Percentiles rank a stretch among this genome's conserved stretches.
phyloP scores from a whole-genome alignment of 768 basidiomycete genomes.

The Hemileccinum impolitum region DNA sequence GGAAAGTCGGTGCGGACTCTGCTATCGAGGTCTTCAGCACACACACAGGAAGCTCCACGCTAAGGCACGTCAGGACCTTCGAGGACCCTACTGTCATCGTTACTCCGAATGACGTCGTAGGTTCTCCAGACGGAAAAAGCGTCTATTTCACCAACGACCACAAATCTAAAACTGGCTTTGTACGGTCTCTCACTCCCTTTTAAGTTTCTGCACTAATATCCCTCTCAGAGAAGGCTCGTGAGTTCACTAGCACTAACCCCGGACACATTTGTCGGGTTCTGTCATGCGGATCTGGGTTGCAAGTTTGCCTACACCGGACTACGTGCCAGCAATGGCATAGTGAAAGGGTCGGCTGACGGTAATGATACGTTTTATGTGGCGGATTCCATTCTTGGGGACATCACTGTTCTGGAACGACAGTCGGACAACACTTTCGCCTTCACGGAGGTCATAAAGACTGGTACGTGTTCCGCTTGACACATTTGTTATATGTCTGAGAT shows the following conservation, averaged over 20 bases:
- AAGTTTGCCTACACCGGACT: conserved; percentile 53
- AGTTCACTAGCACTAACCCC: conserved; percentile 32
- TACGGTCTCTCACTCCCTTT: conserved; percentile 29
- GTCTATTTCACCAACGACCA: conserved; percentile 74
- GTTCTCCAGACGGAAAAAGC: conserved; percentile 56
- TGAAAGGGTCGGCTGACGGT: conserved; percentile 32
- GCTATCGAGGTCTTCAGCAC: conserved; percentile 69
- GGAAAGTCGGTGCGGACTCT: conserved; percentile 62
- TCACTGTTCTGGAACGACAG: conserved; percentile 57
- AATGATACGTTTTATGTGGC: conserved; percentile 68
- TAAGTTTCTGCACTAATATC: background rate
- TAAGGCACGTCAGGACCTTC: conserved; percentile 58
- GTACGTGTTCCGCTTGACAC: conserved; percentile 31
- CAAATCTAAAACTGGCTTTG: conserved; percentile 49
- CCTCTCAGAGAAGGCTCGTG: conserved; percentile 18
- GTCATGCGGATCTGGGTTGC: conserved; percentile 58
- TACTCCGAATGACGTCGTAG: conserved; percentile 73
- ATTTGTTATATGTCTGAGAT: conserved; percentile 4
- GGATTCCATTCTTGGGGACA: conserved; percentile 39
- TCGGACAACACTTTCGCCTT: conserved; percentile 55
- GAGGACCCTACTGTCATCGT: conserved; percentile 46
- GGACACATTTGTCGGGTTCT: conserved; percentile 58
- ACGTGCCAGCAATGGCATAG: conserved; percentile 60
- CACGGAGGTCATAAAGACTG: conserved; percentile 50
- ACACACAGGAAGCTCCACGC: conserved; percentile 35